Evolutionary conservation across 495 filamentous ascomycete genomes (phyloP).

Genomic region (Neurospora tetrasperma): DNA sequence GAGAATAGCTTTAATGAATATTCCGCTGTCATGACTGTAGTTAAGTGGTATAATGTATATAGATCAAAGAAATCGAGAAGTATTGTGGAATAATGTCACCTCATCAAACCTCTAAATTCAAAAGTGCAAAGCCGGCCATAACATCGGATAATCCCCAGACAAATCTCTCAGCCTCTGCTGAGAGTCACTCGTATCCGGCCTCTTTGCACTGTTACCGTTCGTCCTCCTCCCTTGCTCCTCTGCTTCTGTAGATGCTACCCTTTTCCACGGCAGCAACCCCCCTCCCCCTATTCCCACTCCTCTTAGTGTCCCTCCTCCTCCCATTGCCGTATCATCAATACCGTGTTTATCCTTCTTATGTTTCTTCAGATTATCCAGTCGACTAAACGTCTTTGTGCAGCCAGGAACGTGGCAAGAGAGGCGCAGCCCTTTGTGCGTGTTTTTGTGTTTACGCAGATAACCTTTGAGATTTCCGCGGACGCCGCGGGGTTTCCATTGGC

Average conservation of each 20-base stretch:
- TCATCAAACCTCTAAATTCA: background rate
- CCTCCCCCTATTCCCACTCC: background rate
- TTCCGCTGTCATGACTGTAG: too few relatives aligned
- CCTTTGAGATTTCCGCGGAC: conserved; percentile 28
- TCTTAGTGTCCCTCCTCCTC: background rate
- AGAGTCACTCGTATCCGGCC: conserved; percentile 12
- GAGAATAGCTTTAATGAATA: too few relatives aligned
- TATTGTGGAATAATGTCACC: background rate
- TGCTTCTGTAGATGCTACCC: conserved; percentile 7
- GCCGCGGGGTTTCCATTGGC: conserved; percentile 28
- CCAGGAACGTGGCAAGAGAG: conserved; percentile 21
- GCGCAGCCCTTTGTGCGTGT: conserved; percentile 27
- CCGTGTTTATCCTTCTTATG: conserved; percentile 31
- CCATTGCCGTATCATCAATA: conserved; percentile 15
- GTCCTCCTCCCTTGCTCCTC: conserved; percentile 7
- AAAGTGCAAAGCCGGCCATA: conserved; percentile 27
- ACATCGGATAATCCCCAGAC: conserved; percentile 23
- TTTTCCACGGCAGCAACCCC: conserved; percentile 12
- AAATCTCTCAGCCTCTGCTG: conserved; percentile 12
- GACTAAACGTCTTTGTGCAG: conserved; percentile 32
- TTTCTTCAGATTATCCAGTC: conserved; percentile 34
- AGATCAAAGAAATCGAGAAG: background rate
- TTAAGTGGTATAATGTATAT: background rate
- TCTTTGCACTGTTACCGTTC: background rate
- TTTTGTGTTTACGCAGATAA: conserved; percentile 30